Conservation (phyloP, 2,329 filamentous ascomycete genomes). For the Huntiella moniliformis region DNA sequence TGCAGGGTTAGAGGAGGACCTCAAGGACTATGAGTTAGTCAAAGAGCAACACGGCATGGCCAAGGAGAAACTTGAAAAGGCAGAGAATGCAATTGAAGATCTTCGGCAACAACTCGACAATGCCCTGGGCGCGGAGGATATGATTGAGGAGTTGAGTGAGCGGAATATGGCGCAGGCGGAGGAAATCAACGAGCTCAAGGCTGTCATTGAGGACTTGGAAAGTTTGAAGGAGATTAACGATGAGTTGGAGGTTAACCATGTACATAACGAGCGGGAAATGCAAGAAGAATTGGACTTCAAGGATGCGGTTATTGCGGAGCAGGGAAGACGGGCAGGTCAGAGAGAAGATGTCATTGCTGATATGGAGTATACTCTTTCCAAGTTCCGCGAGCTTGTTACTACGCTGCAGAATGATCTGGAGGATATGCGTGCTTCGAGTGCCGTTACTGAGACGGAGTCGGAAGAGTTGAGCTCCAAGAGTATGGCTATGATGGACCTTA, state of each 20-base stretch:
- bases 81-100: conserved; percentile 63
- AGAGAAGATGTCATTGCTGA: conserved; percentile 71
- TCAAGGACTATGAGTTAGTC: conserved; percentile 45
- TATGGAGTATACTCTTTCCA: conserved; percentile 71
- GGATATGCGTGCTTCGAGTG: conserved; percentile 80
- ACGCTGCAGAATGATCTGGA: conserved; percentile 73
- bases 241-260: conserved; percentile 82
- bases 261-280: conserved; percentile 84
- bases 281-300: conserved; percentile 85
- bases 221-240: conserved; percentile 82
- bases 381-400: conserved; percentile 76
- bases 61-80: conserved; percentile 53
- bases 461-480: conserved; percentile 78
- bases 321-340: conserved; percentile 49
- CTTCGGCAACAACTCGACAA: conserved; percentile 81
- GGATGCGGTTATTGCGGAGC: conserved; percentile 68
- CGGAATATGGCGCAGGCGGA: conserved; percentile 71
- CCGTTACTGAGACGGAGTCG: conserved; percentile 80
- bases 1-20: conserved; percentile 51
- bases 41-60: conserved; percentile 52
- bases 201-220: conserved; percentile 71
- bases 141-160: conserved; percentile 81
- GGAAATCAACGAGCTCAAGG: conserved; percentile 64
- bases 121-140: conserved; percentile 72
- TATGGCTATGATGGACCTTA: conserved; percentile 89